These are phyloP conservation scores for Calocera viscosa DNA, from an alignment of 768 basidiomycete species.

Conservation along the genomic window DNA sequence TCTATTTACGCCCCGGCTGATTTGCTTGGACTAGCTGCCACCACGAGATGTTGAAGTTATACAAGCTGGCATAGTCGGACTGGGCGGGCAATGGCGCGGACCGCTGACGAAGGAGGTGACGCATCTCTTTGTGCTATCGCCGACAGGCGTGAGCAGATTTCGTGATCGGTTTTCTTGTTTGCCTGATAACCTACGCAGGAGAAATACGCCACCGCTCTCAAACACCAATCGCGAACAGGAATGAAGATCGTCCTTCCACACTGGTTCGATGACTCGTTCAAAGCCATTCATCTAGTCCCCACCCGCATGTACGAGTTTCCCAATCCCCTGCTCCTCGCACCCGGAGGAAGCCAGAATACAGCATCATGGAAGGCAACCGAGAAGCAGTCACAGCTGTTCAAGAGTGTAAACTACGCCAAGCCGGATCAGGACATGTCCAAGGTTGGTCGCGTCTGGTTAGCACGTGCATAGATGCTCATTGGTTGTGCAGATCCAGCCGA, in stretches of 20 bases:
- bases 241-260: constrained; percentile 72
- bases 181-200: constrained; percentile 10
- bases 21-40: constrained; percentile 35
- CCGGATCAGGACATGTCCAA: constrained; percentile 20
- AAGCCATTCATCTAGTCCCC: constrained; percentile 20
- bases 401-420: constrained; percentile 26
- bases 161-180: neutral
- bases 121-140: constrained; percentile 58
- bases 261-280: constrained; percentile 69
- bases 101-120: constrained; percentile 76
- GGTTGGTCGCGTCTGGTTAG: neutral
- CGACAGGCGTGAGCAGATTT: constrained; percentile 18
- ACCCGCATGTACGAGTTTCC: constrained; percentile 36
- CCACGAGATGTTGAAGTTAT: constrained; percentile 58
- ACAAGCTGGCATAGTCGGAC: constrained; percentile 52
- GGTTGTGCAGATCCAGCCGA: neutral
- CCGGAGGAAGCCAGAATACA: constrained; percentile 11
- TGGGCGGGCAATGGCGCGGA: constrained; percentile 71
- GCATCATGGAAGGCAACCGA: constrained; percentile 17
- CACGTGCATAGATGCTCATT: neutral
- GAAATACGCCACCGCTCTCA: constrained; percentile 34
- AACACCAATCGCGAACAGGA: constrained; percentile 44
- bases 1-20: neutral
- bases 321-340: constrained; percentile 42
- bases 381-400: constrained; percentile 24